Conservation (phyloP, 2,329 filamentous ascomycete genomes). For the Paramyrothecium sp. region DNA sequence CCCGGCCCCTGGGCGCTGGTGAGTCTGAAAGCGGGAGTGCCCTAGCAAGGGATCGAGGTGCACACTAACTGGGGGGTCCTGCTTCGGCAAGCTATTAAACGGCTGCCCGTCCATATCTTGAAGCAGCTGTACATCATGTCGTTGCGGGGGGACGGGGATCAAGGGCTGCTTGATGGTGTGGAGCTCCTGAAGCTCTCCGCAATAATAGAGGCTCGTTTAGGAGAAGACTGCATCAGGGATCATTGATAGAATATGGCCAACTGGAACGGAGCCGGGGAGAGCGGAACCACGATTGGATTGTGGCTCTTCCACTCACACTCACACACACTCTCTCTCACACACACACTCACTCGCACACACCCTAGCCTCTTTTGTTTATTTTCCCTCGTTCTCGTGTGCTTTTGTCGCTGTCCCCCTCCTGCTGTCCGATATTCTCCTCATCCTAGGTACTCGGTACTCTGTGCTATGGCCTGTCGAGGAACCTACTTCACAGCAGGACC, state of each 20-base stretch:
- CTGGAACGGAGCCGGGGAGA: slow-evolving; percentile 13
- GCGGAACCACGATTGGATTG: slow-evolving; percentile 11
- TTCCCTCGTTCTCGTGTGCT: not conserved
- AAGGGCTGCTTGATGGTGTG: not conserved
- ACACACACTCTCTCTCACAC: not conserved
- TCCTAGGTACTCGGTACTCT: too few species aligned
- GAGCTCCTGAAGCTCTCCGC: not conserved
- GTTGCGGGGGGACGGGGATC: not conserved
- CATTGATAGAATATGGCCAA: slow-evolving; percentile 6
- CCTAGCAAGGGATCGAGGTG: too few species aligned
- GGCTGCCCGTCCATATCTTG: not conserved
- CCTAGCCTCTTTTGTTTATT: not conserved
- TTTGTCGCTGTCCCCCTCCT: not conserved
- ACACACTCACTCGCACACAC: not conserved
- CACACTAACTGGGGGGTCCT: too few species aligned
- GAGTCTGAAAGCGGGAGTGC: too few species aligned
- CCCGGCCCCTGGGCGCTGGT: too few species aligned
- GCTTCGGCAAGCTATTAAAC: too few species aligned
- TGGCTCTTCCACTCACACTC: not conserved
- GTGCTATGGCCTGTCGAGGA: not conserved
- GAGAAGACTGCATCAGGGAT: slow-evolving; percentile 4
- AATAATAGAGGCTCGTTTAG: slow-evolving; percentile 3
- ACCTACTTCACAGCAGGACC: not conserved
- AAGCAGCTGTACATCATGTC: not conserved
- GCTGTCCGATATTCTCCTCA: not conserved